Evolutionary conservation across 192 early-diverging fungal genomes (phyloP), one percentile per base, ranked within the genome.

Genomic region (Kickxella alabastrina): DNA sequence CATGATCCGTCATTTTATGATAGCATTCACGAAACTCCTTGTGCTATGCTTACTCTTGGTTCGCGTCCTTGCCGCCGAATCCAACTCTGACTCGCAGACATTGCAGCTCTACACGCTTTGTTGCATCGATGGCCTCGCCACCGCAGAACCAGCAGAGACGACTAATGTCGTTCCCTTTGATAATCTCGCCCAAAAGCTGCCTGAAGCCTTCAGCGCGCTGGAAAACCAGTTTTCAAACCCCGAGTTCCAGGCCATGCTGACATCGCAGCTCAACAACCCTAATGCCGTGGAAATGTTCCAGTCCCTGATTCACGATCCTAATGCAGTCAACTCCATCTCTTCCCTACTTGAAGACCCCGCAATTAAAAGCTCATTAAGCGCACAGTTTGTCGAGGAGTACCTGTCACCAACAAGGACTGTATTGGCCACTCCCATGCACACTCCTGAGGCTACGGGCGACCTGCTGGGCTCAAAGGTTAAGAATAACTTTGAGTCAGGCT

Each of bases 271-370:
- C 4, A 63, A 49, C 55, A 74, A 74, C 56, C 71, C 71, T 10
- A 39, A 67, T 23, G 71, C 71, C n/a, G 59, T 74, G 15, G 71
- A 74, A 26, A 57, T 74, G 59, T 74, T 74, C 63, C 59, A 74
- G 43, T 74, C 71, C 10, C 59, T 74, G 6, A 74, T 74, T 21
- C 71, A 67, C 26, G 71, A 74, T 43, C 48, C 59, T 3, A 62
- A 37, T 6, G 71, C 71, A 12, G 54, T 57, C 29, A 66, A 49
- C 47, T 74, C 71, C 24, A 74, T 74, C 25, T 74, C 71, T 5
- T 51, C 55, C 0, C 43, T 74, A 17, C 59, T 74, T 13, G 64
- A 66, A 0, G 59, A 74, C n/a, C 71, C 71, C 22, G 43, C n/a
- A 18, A 62, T 74, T 38, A 58, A 74, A 28, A 74, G 71, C 52